Conservation (phyloP, 2,329 filamentous ascomycete genomes). For the Sporothrix protearum region DNA sequence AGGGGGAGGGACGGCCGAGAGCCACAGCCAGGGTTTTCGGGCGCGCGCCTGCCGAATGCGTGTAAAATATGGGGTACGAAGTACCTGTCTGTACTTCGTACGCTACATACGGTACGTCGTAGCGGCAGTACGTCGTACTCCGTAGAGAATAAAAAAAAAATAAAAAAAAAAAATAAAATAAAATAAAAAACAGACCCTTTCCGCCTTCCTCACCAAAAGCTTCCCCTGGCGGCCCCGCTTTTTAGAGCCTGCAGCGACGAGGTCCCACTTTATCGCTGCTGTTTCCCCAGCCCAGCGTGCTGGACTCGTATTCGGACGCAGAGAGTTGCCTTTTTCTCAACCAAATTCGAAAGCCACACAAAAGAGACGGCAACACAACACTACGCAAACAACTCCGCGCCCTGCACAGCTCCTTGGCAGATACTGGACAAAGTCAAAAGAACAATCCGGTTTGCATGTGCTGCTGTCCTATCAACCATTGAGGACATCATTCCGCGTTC, state of each 20-base stretch:
- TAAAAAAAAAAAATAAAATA: no score
- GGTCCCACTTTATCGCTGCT: background rate
- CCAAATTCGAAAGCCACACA: background rate
- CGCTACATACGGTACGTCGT: background rate
- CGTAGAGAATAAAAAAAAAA: no score
- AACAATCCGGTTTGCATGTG: background rate
- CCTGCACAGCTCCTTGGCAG: background rate
- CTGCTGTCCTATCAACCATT: background rate
- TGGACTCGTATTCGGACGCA: slow-evolving; percentile 17
- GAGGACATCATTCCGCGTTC: background rate
- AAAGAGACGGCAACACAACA: background rate
- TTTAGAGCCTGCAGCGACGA: slow-evolving; percentile 6
- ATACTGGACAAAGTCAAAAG: slow-evolving; percentile 1
- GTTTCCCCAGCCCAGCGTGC: background rate
- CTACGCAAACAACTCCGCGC: background rate
- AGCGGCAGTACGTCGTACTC: no score
- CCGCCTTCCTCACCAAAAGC: background rate
- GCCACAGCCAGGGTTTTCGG: background rate
- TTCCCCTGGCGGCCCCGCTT: slow-evolving; percentile 8
- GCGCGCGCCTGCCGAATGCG: slow-evolving; percentile 1
- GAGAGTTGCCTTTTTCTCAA: slow-evolving; percentile 1
- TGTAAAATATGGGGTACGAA: background rate
- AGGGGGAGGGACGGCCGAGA: background rate
- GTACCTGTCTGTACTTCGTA: no score
- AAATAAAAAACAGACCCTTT: slow-evolving; percentile 1